Evolutionary conservation across 108 stramenopile genomes (phyloP).

Genomic region (Mediolabrus comicus): DNA sequence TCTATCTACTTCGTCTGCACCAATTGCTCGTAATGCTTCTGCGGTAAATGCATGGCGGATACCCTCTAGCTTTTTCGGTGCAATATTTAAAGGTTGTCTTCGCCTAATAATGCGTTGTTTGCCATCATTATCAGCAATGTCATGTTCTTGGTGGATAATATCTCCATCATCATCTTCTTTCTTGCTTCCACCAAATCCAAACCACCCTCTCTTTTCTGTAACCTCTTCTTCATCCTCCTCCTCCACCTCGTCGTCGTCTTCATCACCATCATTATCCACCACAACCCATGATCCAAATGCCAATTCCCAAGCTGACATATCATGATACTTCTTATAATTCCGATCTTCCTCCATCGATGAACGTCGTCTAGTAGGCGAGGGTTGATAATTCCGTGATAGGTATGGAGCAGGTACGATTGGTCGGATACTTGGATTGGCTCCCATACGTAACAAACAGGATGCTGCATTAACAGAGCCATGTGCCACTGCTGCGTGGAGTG

Average conservation of each 20-base stretch:
- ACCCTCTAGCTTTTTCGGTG: conserved; percentile 68
- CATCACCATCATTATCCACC: conserved; percentile 4
- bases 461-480: conserved; percentile 77
- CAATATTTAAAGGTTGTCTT: conserved; percentile 58
- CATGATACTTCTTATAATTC: conserved; percentile 58
- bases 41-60: conserved; percentile 84
- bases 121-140: neutral
- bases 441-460: conserved; percentile 75
- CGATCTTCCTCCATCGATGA: conserved; percentile 30
- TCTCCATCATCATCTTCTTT: conserved; percentile 20
- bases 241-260: conserved; percentile 1
- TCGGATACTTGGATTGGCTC: conserved; percentile 80
- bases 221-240: conserved; percentile 17
- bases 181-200: conserved; percentile 31
- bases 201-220: conserved; percentile 24
- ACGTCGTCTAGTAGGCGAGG: neutral
- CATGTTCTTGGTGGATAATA: conserved; percentile 6
- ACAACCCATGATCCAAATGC: conserved; percentile 57
- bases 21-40: conserved; percentile 82
- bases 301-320: conserved; percentile 77
- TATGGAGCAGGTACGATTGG: conserved; percentile 43
- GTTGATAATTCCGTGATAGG: conserved; percentile 3
- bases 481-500: conserved; percentile 75
- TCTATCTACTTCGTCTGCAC: conserved; percentile 75
- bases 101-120: neutral